These are phyloP conservation scores for Pistacia vera DNA, from an alignment of 345 rosid genomes.

Conservation along the genomic window DNA sequence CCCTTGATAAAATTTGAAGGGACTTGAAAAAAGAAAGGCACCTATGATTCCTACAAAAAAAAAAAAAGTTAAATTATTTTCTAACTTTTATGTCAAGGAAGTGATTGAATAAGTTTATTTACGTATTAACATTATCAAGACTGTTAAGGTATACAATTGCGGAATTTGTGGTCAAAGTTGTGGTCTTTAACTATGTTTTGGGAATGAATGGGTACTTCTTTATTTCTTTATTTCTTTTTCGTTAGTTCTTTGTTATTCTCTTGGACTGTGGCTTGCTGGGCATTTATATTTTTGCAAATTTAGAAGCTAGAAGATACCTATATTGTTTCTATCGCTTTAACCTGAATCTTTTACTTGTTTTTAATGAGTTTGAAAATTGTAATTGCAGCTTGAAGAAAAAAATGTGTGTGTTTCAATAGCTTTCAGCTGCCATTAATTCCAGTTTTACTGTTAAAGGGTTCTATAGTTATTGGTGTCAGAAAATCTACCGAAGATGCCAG, in stretches of 20 bases:
- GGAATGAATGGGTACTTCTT: too few species aligned
- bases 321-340: background rate
- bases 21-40: background rate
- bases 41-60: background rate
- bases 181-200: too few species aligned
- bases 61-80: too few species aligned
- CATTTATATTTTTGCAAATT: background rate
- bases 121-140: background rate
- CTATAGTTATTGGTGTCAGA: background rate
- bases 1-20: background rate
- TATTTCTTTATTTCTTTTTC: background rate
- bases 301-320: background rate
- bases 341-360: background rate
- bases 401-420: constrained; percentile 13
- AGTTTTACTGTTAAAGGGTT: constrained; percentile 1
- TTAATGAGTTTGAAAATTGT: constrained; percentile 19
- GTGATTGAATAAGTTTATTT: background rate
- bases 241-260: background rate
- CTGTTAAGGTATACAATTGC: background rate
- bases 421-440: constrained; percentile 17
- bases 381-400: constrained; percentile 7
- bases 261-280: background rate
- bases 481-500: constrained; percentile 42
- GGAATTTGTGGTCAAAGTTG: too few species aligned
- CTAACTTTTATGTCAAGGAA: background rate